Base-by-base conservation (phyloP, 257 asterid species). In the Solanum pennellii region DNA sequence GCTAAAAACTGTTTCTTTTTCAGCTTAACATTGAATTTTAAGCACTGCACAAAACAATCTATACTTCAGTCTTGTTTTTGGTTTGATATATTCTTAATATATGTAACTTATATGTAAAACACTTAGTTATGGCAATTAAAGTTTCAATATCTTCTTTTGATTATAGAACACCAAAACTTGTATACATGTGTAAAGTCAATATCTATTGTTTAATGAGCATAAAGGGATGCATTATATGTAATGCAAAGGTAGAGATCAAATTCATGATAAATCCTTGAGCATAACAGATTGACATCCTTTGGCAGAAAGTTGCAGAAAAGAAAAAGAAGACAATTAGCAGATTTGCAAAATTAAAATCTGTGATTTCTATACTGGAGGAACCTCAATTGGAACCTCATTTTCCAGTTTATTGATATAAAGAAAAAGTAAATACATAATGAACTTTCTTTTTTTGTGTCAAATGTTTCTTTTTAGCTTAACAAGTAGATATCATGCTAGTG, bases 401-500 rank as follows among this genome's bases (percentile, higher is more conserved):
- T 80, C 68, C 68, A 29, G 84, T 47, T 77, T 20, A 47, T 79
- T 80, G 37, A 80, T 18, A 27, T 14, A 5, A 44, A 16, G 15
- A 39, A 18, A 52, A 52, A 5, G 7, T 6, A 66, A 27, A 47
- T 23, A 16, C 44, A 56, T 16, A 47, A 80, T 71, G 77, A 33
- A 37, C 77, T 71, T 16, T 14, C 6, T 29, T 12, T 31, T 14
- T 16, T 31, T 0, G 44, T 37, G 79, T 31, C 77, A 71, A 71
- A 31, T 31, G 44, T 16, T 71, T 31, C 25, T 31, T 71, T 71
- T 31, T 15, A 71, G 77, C 45, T 72, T 2, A 72, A 33, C 27
- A 72, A 72, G 15, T 33, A 72, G 8, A 33, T 72, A 72, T 72
- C 79, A 72, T 75, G 98, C 99, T 77, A 95, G 90, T 69, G 96